Conservation (phyloP, 1,139 yeast genomes). For the Debaryomyces udenii region DNA sequence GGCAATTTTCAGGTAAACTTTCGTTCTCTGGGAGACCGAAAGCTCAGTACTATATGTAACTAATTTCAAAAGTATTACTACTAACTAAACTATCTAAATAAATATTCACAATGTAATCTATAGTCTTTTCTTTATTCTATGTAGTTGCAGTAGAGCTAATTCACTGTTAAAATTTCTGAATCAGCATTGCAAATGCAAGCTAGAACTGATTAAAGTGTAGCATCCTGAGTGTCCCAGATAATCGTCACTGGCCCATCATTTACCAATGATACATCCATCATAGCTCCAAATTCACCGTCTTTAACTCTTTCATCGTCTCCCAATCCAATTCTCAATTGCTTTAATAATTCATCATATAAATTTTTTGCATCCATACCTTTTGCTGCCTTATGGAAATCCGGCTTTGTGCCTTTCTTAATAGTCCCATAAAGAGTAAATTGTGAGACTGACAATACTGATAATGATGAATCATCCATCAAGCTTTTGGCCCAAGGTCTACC, state of each 20-base stretch:
- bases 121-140: not conserved
- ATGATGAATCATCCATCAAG: slow-evolving; percentile 39
- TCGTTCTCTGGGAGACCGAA: too few relatives aligned
- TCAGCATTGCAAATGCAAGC: too few relatives aligned
- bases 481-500: slow-evolving; percentile 63
- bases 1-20: not conserved
- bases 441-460: slow-evolving; percentile 56
- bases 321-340: slow-evolving; percentile 49
- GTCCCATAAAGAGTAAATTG: slow-evolving; percentile 89
- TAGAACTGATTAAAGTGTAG: slow-evolving; percentile 10
- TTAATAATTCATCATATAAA: slow-evolving; percentile 66
- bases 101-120: not conserved
- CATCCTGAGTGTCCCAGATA: slow-evolving; percentile 62
- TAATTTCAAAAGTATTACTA: too few relatives aligned
- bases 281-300: slow-evolving; percentile 92
- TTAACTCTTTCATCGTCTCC: slow-evolving; percentile 66
- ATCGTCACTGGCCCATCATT: slow-evolving; percentile 89
- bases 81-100: too few relatives aligned
- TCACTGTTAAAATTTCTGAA: too few relatives aligned
- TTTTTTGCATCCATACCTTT: slow-evolving; percentile 73
- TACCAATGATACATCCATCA: slow-evolving; percentile 89
- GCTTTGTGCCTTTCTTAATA: slow-evolving; percentile 86
- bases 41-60: too few relatives aligned
- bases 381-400: slow-evolving; percentile 90
- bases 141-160: not conserved